phyloP scores from a whole-genome alignment of 176 grass and related monocot genomes.

The Carex parvula region DNA sequence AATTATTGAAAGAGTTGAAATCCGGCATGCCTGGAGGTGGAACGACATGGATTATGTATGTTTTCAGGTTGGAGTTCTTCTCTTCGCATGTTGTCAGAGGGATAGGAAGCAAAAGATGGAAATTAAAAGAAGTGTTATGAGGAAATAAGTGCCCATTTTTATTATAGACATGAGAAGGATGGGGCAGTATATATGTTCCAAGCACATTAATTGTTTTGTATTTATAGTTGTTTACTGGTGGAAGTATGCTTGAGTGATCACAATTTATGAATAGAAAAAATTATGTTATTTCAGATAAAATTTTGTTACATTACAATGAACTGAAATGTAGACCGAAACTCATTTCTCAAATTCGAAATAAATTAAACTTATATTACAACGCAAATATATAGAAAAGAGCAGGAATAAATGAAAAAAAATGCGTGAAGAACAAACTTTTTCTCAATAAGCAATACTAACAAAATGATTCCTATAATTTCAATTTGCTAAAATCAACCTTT shows the following conservation, averaged over 20 bases:
- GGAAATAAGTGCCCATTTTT: background rate
- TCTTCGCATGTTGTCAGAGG: background rate
- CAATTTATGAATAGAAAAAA: background rate
- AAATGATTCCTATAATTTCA: conserved; percentile 53
- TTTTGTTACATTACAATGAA: background rate
- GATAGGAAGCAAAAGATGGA: background rate
- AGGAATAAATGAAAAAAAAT: background rate
- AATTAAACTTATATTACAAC: background rate
- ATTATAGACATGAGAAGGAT: background rate
- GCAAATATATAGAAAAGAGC: background rate
- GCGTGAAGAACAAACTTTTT: background rate
- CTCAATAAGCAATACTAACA: background rate
- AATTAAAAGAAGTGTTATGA: background rate
- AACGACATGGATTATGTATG: conserved; percentile 53
- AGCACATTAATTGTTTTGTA: background rate
- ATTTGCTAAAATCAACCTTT: conserved; percentile 75
- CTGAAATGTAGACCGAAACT: background rate
- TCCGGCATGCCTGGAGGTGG: conserved; percentile 10
- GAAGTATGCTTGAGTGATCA: background rate
- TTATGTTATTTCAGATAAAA: background rate
- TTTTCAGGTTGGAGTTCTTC: conserved; percentile 21
- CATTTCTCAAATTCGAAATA: background rate
- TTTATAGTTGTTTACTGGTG: background rate
- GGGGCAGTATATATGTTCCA: background rate
- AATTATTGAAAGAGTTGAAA: background rate